A percentile compares a stretch with the other conserved stretches of the same genome.
Conservation (phyloP, 805 yeast species). For the Metschnikowia peoriensis region DNA sequence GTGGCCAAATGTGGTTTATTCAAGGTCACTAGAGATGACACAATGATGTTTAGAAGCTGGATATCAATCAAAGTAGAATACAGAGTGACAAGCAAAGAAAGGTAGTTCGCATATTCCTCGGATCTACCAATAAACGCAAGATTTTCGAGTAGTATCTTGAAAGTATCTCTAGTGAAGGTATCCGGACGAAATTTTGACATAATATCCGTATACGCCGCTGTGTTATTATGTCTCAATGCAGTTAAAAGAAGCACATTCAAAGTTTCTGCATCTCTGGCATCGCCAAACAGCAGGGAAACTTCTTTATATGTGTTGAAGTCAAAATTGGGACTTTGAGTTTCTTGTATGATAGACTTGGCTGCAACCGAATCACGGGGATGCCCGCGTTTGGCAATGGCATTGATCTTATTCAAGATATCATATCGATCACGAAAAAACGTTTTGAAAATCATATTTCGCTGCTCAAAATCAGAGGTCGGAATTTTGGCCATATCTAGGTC, state of each 20-base stretch:
- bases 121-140: conserved; percentile 6
- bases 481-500: conserved; percentile 27
- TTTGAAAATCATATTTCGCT: conserved; percentile 26
- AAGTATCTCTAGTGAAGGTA: conserved; percentile 12
- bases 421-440: conserved; percentile 32
- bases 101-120: background rate
- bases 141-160: conserved; percentile 15
- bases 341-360: background rate
- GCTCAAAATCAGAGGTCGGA: conserved; percentile 32
- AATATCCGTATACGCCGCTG: conserved; percentile 24
- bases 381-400: background rate
- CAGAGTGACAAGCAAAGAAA: conserved; percentile 5
- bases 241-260: conserved; percentile 26
- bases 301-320: conserved; percentile 21
- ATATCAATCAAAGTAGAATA: conserved; percentile 17
- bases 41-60: conserved; percentile 19
- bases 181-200: conserved; percentile 5
- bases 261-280: conserved; percentile 17
- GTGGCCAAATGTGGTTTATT: conserved; percentile 14
- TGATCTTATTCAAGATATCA: conserved; percentile 20
- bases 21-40: conserved; percentile 16
- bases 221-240: conserved; percentile 29
- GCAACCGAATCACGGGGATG: background rate
- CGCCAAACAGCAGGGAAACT: conserved; percentile 16
- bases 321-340: conserved; percentile 15